A percentile compares a stretch with the other conserved stretches of the same genome.
phyloP scores from a whole-genome alignment of 1,284 basidiomycete species.

The Pseudozyma sp. region DNA sequence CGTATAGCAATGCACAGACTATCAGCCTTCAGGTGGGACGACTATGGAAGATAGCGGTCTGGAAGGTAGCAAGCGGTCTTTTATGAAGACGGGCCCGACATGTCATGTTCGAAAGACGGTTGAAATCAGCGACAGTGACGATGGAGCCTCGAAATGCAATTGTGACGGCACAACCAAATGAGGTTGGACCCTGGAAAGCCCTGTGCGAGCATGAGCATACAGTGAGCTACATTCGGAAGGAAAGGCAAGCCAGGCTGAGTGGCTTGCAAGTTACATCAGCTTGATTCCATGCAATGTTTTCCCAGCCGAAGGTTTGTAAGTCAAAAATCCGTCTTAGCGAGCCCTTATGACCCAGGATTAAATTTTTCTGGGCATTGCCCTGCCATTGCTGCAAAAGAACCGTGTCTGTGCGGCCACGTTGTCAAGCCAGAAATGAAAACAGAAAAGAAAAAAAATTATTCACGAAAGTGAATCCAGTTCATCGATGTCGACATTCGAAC shows the following conservation, averaged over 20 bases:
- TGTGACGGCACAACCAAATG: too few relatives aligned
- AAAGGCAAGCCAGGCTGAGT: neutral
- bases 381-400: neutral
- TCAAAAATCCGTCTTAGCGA: slow-evolving; percentile 7
- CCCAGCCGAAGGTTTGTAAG: slow-evolving; percentile 40
- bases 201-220: neutral
- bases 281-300: slow-evolving; percentile 14
- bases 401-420: neutral
- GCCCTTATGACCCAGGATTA: neutral
- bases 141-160: too few relatives aligned
- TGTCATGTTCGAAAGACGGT: too few relatives aligned
- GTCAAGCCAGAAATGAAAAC: neutral
- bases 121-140: too few relatives aligned
- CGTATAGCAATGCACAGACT: too few relatives aligned
- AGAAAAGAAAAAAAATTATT: neutral
- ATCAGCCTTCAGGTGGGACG: too few relatives aligned
- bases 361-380: neutral
- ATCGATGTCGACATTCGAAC: neutral
- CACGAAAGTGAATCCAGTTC: neutral
- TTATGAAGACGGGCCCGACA: too few relatives aligned
- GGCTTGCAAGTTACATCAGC: slow-evolving; percentile 1
- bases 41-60: too few relatives aligned
- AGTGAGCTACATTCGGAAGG: neutral
- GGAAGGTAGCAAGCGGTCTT: too few relatives aligned
- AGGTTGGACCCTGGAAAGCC: too few relatives aligned